Evolutionary conservation across 148 eudicot species (phyloP), one percentile per base, ranked within the genome.

Genomic region (Cornus florida): DNA sequence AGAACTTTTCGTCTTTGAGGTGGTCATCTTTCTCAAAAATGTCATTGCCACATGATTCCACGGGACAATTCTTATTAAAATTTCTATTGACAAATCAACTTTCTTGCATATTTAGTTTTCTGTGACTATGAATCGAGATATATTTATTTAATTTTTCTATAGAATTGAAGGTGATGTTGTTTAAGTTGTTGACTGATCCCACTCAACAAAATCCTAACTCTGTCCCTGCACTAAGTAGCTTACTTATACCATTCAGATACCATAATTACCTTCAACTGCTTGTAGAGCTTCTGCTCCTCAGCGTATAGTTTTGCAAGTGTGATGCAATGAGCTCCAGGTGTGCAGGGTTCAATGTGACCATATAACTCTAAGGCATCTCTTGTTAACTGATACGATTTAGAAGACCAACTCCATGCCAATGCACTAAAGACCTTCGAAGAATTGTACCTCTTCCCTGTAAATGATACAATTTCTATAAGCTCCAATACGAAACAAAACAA

Each of bases 261-360:
- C 41, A 56, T 69, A 22, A 70, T 80, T 81, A 93, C 97, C 97
- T 83, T 93, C 10, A 93, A 82, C 69, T 87, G 88, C 84, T 88
- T 89, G 81, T 87, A 89, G 68, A 93, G 91, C 79, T 79, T 85
- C 84, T 86, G 91, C 74, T 91, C 97, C 81, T 88, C 90, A 23
- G 87, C 85, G 73, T 81, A 91, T 24, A 93, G 84, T 74, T 88
- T 90, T 68, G 80, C 83, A 67, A 93, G 95, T 22, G 95, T 90
- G 77, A 88, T 60, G 74, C 92, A 86, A 73, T 91, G 93, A 43
- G 93, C 97, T 73, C 95, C 97, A 24, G 91, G 92, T 80, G 79
- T 82, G 81, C 97, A 90, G 38, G 95, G 93, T 77, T 91, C 92
- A 77, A 23, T 70, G 81, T 83, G 82, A 48, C 76, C 79, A 74